Percentiles rank a stretch among this genome's conserved stretches.
Conservation (phyloP, 129 eudicot genomes). For the Sambucus nigra region DNA sequence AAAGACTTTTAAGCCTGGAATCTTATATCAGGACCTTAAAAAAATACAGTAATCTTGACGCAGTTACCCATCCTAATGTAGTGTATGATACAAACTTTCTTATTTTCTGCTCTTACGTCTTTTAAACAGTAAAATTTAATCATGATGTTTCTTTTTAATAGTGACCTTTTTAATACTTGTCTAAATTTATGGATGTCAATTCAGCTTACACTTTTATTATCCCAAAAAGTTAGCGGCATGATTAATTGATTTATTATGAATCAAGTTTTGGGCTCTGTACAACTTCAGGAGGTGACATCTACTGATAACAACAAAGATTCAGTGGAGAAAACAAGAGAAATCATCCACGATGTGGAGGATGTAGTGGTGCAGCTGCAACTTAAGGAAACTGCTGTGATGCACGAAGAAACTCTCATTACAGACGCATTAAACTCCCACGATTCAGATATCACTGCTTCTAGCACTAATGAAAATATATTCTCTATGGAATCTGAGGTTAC, state of each 20-base stretch:
- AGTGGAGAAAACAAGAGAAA: slow-evolving; percentile 21
- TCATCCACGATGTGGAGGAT: slow-evolving; percentile 13
- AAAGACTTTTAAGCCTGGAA: background rate
- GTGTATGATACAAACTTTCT: no score
- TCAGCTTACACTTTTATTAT: background rate
- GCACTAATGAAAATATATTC: slow-evolving; percentile 19
- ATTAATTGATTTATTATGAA: background rate
- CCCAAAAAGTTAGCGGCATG: background rate
- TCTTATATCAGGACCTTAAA: background rate
- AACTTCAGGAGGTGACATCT: slow-evolving; percentile 16
- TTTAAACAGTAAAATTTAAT: background rate
- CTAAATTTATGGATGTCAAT: background rate
- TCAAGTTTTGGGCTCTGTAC: slow-evolving; percentile 27
- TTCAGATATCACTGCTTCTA: slow-evolving; percentile 21
- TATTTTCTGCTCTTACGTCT: background rate
- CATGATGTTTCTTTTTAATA: background rate
- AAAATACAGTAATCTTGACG: background rate
- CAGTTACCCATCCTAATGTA: background rate
- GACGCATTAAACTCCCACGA: slow-evolving; percentile 14
- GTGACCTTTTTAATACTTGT: slow-evolving; percentile 16
- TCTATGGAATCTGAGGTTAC: slow-evolving; percentile 17
- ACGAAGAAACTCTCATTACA: slow-evolving; percentile 23
- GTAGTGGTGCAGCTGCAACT: slow-evolving; percentile 18
- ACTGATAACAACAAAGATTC: slow-evolving; percentile 17
- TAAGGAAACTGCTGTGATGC: slow-evolving; percentile 16